Percentiles rank a stretch among this genome's conserved stretches.
Evolutionary conservation across 1,284 basidiomycete genomes (phyloP).

Genomic region (Cryptococcus sp.): DNA sequence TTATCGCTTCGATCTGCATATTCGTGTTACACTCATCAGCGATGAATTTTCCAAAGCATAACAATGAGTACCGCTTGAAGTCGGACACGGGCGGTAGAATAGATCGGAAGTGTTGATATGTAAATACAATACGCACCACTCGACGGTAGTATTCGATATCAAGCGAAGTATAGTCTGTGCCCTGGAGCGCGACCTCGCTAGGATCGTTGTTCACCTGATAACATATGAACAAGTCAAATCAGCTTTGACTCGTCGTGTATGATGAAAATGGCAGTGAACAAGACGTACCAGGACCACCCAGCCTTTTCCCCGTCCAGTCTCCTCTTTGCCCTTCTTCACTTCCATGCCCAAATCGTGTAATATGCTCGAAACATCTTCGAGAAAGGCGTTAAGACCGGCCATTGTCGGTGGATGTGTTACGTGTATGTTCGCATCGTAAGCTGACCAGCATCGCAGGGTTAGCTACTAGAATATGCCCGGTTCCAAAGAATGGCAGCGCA

Average conservation of each 20-base stretch:
- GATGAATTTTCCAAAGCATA: neutral
- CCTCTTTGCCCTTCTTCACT: constrained; percentile 33
- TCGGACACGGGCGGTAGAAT: neutral
- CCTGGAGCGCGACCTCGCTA: constrained; percentile 32
- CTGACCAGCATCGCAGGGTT: constrained; percentile 13
- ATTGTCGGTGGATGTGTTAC: constrained; percentile 24
- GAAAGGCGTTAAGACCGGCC: constrained; percentile 33
- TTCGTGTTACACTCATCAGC: neutral
- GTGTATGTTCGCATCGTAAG: constrained; percentile 24
- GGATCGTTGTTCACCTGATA: constrained; percentile 40
- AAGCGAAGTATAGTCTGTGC: constrained; percentile 42
- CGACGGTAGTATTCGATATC: constrained; percentile 47
- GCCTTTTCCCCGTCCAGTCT: constrained; percentile 28
- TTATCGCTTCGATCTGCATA: constrained; percentile 39
- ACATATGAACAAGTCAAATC: neutral
- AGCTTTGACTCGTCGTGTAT: too few relatives aligned
- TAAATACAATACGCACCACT: constrained; percentile 26
- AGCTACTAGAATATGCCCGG: neutral
- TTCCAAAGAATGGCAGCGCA: neutral
- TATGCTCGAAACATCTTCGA: constrained; percentile 33
- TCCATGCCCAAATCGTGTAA: constrained; percentile 41
- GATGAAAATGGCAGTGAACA: neutral
- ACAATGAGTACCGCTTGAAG: neutral
- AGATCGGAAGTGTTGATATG: neutral
- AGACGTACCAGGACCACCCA: constrained; percentile 39